Evolutionary conservation across 2,329 filamentous ascomycete species (phyloP), one percentile per base, ranked within the genome.

Genomic region (Capronia americana): DNA sequence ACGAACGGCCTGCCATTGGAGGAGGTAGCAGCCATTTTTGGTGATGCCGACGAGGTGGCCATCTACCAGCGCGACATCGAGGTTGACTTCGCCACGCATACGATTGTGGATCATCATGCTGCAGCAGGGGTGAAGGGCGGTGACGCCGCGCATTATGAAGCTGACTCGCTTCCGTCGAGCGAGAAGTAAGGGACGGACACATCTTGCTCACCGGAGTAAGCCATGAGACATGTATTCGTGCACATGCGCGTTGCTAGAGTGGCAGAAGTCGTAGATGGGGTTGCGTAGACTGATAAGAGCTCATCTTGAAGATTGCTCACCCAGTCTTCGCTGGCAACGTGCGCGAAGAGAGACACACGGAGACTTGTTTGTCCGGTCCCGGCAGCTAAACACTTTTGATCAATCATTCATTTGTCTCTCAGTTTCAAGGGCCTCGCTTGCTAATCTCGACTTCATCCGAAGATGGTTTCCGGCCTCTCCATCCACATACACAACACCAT

Each of bases 1-100:
- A 76, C 75, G 0, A 76, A 75, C 38, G 75, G 74, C 1, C 48
- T 74, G 60, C 69, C 70, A 0, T 53, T 77, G n/a, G 74, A 77
- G 53, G 74, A 76, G 48, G 70, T 76, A 32, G 74, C 75, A 34
- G 69, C 66, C 17, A 61, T 75, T 7, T 76, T 75, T 38, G 68
- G 70, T 7, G 70, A 71, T 38, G 61, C n/a, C 1, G 69, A 71
- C 46, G 64, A 69, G 44, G 67, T 71, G 1, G 69, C 69, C 30
- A 65, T 69, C 48, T 71, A 69, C 51, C 61, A 69, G 24, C 53
- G 63, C 1, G 67, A 71, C n/a, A 57, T 70, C 46, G 64, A 70
- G 23, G 58, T 69, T 34, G 66, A 67, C 41, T 60, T 65, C 26
- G 50, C 59, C 8, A 67, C 67, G 12, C 67, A 67, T 51, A 60